Percentiles rank a stretch among this genome's conserved stretches.
Evolutionary conservation across 805 yeast genomes (phyloP).

Genomic region (Saccharomycopsis babjevae): DNA sequence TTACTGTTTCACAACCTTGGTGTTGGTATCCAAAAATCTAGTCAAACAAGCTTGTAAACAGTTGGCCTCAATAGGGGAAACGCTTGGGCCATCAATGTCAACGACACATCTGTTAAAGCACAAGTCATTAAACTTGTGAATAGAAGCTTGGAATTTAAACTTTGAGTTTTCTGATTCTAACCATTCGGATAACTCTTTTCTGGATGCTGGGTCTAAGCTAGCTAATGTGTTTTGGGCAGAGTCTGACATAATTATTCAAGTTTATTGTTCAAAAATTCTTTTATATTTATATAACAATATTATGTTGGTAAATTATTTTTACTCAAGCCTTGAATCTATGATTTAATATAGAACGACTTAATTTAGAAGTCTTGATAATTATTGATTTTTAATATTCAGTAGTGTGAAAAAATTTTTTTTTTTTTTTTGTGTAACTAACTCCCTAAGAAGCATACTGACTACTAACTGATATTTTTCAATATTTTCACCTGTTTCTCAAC

Average conservation of each 20-base stretch:
- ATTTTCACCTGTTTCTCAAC: too few species aligned
- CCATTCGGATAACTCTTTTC: slow-evolving; percentile 64
- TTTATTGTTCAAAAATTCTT: neutral
- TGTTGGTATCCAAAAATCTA: slow-evolving; percentile 79
- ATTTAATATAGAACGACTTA: too few species aligned
- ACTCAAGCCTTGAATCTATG: too few species aligned
- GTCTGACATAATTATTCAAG: slow-evolving; percentile 24
- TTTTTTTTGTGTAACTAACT: too few species aligned
- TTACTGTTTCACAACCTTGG: slow-evolving; percentile 55
- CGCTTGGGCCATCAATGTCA: slow-evolving; percentile 28
- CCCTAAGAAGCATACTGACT: too few species aligned
- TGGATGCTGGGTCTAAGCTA: slow-evolving; percentile 54
- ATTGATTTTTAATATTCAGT: too few species aligned
- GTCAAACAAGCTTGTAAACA: slow-evolving; percentile 78
- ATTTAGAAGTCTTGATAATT: too few species aligned
- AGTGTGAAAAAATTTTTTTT: too few species aligned
- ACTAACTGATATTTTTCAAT: too few species aligned
- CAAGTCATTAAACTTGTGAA: slow-evolving; percentile 80
- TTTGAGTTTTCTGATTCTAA: slow-evolving; percentile 77
- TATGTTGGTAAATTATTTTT: too few species aligned
- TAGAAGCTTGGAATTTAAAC: slow-evolving; percentile 77
- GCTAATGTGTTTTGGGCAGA: slow-evolving; percentile 33
- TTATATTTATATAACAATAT: neutral
- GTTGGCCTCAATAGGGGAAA: slow-evolving; percentile 46
- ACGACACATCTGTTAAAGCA: slow-evolving; percentile 82